Evolutionary conservation across 768 basidiomycete genomes (phyloP).

Genomic region (Xerocomus potaroensis): DNA sequence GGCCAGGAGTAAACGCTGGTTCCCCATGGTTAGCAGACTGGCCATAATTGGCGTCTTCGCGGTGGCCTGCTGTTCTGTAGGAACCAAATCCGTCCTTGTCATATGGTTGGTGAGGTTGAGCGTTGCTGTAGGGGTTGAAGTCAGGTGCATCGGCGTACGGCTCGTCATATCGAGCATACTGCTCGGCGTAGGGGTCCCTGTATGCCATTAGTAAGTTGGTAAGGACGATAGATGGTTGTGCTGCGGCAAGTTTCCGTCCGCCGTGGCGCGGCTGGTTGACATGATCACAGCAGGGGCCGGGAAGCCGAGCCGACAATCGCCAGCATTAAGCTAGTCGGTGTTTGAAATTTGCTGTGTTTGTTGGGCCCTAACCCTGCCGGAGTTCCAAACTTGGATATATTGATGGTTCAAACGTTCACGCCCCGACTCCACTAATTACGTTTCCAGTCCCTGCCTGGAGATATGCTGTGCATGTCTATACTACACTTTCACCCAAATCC

Average conservation of each 20-base stretch:
- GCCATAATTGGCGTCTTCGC: constrained; percentile 34
- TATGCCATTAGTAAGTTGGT: constrained; percentile 38
- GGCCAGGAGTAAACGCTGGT: constrained; percentile 12
- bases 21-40: constrained; percentile 12
- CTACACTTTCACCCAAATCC: constrained; percentile 27
- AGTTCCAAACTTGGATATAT: too few species aligned
- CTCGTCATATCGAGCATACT: constrained; percentile 25
- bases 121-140: constrained; percentile 44
- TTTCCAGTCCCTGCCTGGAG: too few species aligned
- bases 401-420: constrained; percentile 10
- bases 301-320: not conserved
- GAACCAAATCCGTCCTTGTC: constrained; percentile 42
- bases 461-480: constrained; percentile 1
- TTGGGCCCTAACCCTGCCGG: not conserved
- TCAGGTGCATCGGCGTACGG: constrained; percentile 33
- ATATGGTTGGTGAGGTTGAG: constrained; percentile 48
- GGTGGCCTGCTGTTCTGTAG: constrained; percentile 28
- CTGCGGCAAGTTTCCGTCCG: constrained; percentile 16
- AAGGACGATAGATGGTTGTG: constrained; percentile 8
- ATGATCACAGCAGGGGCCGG: not conserved
- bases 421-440: constrained; percentile 6
- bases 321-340: too few species aligned
- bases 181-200: constrained; percentile 49
- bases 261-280: constrained; percentile 10
- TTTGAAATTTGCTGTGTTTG: not conserved